These are phyloP conservation scores for Boletus speciosus DNA, from an alignment of 768 basidiomycete genomes.

Conservation along the genomic window DNA sequence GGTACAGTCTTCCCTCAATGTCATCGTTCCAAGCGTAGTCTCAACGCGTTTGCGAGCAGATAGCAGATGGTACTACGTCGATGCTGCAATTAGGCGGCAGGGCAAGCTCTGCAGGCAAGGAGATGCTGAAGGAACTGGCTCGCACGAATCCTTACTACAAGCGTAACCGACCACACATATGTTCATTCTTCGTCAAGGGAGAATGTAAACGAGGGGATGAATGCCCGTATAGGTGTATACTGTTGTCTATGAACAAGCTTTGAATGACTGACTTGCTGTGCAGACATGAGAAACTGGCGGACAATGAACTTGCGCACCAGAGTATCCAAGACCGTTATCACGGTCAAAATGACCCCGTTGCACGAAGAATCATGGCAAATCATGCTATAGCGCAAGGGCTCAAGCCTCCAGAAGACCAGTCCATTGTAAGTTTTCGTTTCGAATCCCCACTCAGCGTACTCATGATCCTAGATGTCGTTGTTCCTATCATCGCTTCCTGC, in stretches of 20 bases:
- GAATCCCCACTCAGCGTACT: neutral
- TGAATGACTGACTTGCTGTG: constrained; percentile 1
- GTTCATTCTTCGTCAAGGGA: constrained; percentile 94
- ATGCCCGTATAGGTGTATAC: constrained; percentile 77
- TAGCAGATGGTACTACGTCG: constrained; percentile 64
- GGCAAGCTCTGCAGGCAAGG: constrained; percentile 80
- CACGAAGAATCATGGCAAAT: constrained; percentile 78
- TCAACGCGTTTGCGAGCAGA: constrained; percentile 38
- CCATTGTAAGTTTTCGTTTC: constrained; percentile 59
- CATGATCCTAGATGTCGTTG: constrained; percentile 64
- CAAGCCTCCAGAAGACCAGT: constrained; percentile 82
- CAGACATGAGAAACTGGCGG: constrained; percentile 85
- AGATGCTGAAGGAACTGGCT: constrained; percentile 94
- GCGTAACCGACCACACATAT: constrained; percentile 89
- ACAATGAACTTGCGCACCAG: constrained; percentile 84
- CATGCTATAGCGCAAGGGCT: constrained; percentile 82
- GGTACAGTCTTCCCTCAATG: constrained; percentile 36
- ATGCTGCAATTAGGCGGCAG: constrained; percentile 53
- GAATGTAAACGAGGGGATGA: constrained; percentile 89
- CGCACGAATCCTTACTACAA: constrained; percentile 97
- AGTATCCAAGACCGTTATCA: constrained; percentile 94
- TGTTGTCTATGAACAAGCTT: neutral
- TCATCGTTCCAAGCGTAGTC: neutral
- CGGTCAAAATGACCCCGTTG: constrained; percentile 91
- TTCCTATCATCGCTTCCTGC: constrained; percentile 76